Evolutionary conservation across 192 early-diverging fungal genomes (phyloP).

Genomic region (Umbelopsis sp.): DNA sequence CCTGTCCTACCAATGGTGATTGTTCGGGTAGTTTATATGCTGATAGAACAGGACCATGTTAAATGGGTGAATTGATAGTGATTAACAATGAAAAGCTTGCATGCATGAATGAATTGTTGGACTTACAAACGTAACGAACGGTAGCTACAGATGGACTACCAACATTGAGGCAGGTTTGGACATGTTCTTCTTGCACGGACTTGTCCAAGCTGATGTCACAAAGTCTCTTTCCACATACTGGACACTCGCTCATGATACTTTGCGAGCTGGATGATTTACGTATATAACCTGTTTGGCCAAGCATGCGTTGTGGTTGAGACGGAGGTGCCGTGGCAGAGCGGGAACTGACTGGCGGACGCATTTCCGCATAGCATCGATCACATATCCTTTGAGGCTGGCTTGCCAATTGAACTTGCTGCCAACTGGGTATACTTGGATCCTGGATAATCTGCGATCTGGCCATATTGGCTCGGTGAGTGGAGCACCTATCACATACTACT

Average conservation of each 20-base stretch:
- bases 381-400: slow-evolving; percentile 25
- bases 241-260: slow-evolving; percentile 73
- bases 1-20: slow-evolving; percentile 67
- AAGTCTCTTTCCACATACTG: slow-evolving; percentile 63
- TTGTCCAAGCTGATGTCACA: slow-evolving; percentile 45
- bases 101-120: neutral
- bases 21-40: slow-evolving; percentile 61
- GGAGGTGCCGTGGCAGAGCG: neutral
- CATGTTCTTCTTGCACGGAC: slow-evolving; percentile 60
- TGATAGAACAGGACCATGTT: no score
- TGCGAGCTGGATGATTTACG: slow-evolving; percentile 37
- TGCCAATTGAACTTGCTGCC: slow-evolving; percentile 10
- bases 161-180: slow-evolving; percentile 59
- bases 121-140: slow-evolving; percentile 68
- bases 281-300: neutral
- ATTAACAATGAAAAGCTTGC: neutral
- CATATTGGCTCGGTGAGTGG: slow-evolving; percentile 19
- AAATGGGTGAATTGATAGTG: neutral
- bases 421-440: neutral
- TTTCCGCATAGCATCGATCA: slow-evolving; percentile 19
- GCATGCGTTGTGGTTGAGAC: neutral
- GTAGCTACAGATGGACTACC: slow-evolving; percentile 46
- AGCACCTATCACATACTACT: slow-evolving; percentile 28
- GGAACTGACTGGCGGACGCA: neutral
- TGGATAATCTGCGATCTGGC: slow-evolving; percentile 12